Conservation (phyloP, 352 stramenopile species). For the Globisporangium orthogonon region DNA sequence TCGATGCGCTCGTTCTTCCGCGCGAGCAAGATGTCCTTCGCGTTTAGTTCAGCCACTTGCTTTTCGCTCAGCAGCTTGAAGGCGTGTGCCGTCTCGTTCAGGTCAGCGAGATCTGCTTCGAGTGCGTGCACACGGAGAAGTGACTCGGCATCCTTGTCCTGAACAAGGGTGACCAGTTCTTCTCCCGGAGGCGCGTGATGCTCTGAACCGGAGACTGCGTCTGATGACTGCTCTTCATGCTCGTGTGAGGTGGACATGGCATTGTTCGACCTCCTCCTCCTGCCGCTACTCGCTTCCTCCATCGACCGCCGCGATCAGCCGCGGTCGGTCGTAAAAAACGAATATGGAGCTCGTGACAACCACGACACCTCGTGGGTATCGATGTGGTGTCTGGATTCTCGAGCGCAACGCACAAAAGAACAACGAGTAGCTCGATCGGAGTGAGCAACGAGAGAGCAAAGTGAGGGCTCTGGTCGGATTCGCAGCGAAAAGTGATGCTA, state of each 20-base stretch:
- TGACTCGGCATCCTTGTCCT: neutral
- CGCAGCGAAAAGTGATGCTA: no score
- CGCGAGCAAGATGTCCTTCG: conserved; percentile 53
- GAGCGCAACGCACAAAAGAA: no score
- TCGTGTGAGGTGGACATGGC: neutral
- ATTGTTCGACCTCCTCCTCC: neutral
- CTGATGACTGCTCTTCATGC: neutral
- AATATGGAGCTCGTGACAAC: no score
- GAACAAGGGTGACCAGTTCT: no score
- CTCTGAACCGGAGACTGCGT: neutral
- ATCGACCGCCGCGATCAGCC: neutral
- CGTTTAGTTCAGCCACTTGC: conserved; percentile 56
- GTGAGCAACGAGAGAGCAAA: no score
- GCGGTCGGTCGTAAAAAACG: no score
- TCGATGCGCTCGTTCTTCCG: conserved; percentile 60
- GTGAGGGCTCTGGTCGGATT: no score
- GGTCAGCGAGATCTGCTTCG: neutral
- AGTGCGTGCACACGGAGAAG: neutral
- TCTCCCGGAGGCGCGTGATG: neutral
- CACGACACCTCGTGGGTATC: no score
- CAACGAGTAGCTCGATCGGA: no score
- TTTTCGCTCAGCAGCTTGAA: conserved; percentile 55
- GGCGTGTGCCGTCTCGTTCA: conserved; percentile 8
- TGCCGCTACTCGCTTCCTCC: neutral
- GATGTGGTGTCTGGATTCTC: no score